phyloP scores from a whole-genome alignment of 768 basidiomycete genomes.

The Termitomyces sp. region DNA sequence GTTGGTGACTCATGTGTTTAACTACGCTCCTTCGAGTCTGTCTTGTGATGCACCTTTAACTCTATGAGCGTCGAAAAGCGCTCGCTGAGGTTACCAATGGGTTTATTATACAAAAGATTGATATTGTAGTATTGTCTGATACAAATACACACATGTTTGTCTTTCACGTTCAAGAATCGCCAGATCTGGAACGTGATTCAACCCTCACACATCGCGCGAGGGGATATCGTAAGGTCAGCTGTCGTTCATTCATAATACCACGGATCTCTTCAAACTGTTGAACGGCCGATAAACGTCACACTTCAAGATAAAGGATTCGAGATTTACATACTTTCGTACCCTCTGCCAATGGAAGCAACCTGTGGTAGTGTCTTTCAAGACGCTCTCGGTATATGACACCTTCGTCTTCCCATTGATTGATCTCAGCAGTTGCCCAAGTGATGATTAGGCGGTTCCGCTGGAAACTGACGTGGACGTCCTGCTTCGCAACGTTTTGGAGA shows the following conservation, averaged over 20 bases:
- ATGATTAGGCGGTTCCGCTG: conserved; percentile 57
- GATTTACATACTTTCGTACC: conserved; percentile 54
- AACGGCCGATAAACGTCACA: not conserved
- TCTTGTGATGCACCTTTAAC: not conserved
- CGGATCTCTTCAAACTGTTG: conserved; percentile 68
- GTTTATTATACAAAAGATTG: conserved; percentile 4
- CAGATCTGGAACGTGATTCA: conserved; percentile 36
- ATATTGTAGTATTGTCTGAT: conserved; percentile 4
- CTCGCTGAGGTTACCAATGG: not conserved
- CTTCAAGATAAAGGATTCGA: not conserved
- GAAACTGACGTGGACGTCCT: conserved; percentile 73
- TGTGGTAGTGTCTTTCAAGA: conserved; percentile 56
- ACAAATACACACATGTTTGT: not conserved
- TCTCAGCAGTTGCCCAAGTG: conserved; percentile 58
- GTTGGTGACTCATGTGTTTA: not conserved
- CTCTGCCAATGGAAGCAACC: conserved; percentile 68
- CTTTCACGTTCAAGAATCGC: conserved; percentile 26
- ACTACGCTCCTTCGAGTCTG: not conserved
- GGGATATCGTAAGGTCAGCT: conserved; percentile 65
- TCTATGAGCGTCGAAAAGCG: not conserved
- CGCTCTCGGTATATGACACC: conserved; percentile 58
- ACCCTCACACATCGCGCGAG: conserved; percentile 44
- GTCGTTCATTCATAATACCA: conserved; percentile 58
- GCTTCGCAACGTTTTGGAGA: conserved; percentile 61
- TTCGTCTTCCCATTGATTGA: conserved; percentile 57